Evolutionary conservation across 768 basidiomycete genomes (phyloP), one percentile per base, ranked within the genome.

Genomic region (Boletus subcaerulescens): DNA sequence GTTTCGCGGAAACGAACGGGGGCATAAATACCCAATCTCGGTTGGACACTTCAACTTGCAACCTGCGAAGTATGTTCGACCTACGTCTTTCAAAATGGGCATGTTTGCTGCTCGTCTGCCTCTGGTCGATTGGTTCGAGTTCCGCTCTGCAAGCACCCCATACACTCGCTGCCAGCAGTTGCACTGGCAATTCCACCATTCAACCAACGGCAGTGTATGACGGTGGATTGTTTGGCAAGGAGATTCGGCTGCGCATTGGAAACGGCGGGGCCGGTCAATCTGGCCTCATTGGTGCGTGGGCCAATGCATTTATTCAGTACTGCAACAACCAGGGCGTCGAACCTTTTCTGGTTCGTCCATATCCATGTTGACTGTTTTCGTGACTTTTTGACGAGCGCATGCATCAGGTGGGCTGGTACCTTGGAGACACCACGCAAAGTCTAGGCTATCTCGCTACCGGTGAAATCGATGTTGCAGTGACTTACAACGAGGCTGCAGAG

Each of bases 381-480:
- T 26, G 5, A 29, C 29, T 29, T 5, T 33, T 29, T 38, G 39
- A 48, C 36, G 22, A 36, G 18, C 18, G 35, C 32, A 15, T 12
- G 35, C 18, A 42, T 13, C 50, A 83, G 81, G 74, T 83, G 22
- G 81, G 71, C 10, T 83, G 82, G 82, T 79, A 79, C 62, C 67
- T 82, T 24, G 80, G 80, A 6, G 82, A 83, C 58, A 82, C 80
- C 7, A 83, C 81, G 0, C 71, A 81, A 49, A 80, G 77, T 53
- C 67, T 83, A 2, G 67, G 65, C 0, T 73, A 70, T 44, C 67
- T 83, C 14, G 70, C 71, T 0, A 65, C 70, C 4, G 77, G 77
- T 14, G 61, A 65, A 3, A 76, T 80, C 4, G 81, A 82, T 58
- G 56, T 82, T 26, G 80, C 79, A 0, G 71, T 83, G 31, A 82